phyloP scores from a whole-genome alignment of 768 basidiomycete species.

The Tephrocybe sp. region DNA sequence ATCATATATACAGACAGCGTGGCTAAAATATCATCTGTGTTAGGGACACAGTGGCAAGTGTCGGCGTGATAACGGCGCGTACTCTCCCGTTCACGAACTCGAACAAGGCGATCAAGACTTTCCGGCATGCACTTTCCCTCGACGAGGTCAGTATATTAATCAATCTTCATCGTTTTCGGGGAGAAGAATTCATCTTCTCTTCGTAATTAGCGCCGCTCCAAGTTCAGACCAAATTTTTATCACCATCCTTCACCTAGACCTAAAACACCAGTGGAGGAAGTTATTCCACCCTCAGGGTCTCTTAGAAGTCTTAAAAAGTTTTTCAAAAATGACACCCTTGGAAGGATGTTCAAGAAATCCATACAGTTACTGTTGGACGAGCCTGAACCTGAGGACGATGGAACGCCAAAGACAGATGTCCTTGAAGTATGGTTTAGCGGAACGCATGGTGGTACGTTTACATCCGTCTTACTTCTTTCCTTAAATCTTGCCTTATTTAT shows the following conservation, averaged over 20 bases:
- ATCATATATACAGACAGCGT: not conserved
- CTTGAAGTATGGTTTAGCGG: conserved; percentile 83
- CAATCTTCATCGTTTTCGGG: not conserved
- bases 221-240: conserved; percentile 62
- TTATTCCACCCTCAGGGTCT: conserved; percentile 17
- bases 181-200: not conserved
- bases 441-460: conserved; percentile 58
- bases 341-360: not conserved
- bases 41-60: conserved; percentile 81
- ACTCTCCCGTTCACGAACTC: conserved; percentile 66
- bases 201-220: conserved; percentile 52
- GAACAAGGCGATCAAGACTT: conserved; percentile 62
- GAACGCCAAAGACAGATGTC: conserved; percentile 39
- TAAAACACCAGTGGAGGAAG: conserved; percentile 16
- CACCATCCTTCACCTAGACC: conserved; percentile 39
- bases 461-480: not conserved
- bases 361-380: not conserved
- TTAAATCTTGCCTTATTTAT: not conserved
- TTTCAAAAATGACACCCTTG: conserved; percentile 5
- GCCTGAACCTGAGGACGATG: conserved; percentile 7
- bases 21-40: not conserved
- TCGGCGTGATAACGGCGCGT: conserved; percentile 59
- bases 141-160: conserved; percentile 56
- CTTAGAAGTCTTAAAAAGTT: conserved; percentile 4
- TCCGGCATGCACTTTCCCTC: conserved; percentile 75